Conservation (phyloP, 306 rosid genomes). For the Urtica urens region DNA sequence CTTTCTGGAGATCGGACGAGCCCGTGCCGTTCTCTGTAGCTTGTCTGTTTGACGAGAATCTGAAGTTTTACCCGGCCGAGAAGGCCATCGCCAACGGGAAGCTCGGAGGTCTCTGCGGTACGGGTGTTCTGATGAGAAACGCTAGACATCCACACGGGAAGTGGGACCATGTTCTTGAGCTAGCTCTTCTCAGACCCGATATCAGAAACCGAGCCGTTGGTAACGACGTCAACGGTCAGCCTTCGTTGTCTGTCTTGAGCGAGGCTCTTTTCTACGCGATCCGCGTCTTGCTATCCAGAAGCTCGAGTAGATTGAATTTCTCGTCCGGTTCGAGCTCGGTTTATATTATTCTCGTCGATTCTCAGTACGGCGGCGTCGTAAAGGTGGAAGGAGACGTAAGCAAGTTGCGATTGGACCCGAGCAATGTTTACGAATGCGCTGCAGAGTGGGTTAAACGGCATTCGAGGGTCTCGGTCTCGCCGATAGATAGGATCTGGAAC, state of each 20-base stretch:
- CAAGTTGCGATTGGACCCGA: constrained; percentile 65
- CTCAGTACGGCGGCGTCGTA: constrained; percentile 87
- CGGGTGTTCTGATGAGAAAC: constrained; percentile 69
- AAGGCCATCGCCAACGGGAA: constrained; percentile 75
- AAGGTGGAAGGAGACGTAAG: constrained; percentile 90
- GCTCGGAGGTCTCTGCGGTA: constrained; percentile 75
- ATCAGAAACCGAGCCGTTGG: constrained; percentile 44
- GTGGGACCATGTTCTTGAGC: constrained; percentile 87
- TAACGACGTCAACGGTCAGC: constrained; percentile 45
- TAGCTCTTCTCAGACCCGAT: constrained; percentile 75
- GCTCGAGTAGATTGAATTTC: constrained; percentile 58
- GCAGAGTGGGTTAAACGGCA: constrained; percentile 86
- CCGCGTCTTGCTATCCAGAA: constrained; percentile 72
- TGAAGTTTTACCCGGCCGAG: constrained; percentile 88
- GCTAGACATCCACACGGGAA: constrained; percentile 80
- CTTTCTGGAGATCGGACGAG: constrained; percentile 87
- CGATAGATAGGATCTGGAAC: constrained; percentile 88
- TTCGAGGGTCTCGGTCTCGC: constrained; percentile 73
- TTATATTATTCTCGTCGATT: constrained; percentile 73
- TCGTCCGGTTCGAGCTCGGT: constrained; percentile 48
- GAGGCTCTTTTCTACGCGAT: constrained; percentile 84
- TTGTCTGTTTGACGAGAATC: constrained; percentile 54
- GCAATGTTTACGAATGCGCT: constrained; percentile 80
- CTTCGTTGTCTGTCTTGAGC: constrained; percentile 52
- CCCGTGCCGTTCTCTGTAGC: constrained; percentile 88